Evolutionary conservation across 768 basidiomycete genomes (phyloP).

Genomic region (Tephrocybe rancida): DNA sequence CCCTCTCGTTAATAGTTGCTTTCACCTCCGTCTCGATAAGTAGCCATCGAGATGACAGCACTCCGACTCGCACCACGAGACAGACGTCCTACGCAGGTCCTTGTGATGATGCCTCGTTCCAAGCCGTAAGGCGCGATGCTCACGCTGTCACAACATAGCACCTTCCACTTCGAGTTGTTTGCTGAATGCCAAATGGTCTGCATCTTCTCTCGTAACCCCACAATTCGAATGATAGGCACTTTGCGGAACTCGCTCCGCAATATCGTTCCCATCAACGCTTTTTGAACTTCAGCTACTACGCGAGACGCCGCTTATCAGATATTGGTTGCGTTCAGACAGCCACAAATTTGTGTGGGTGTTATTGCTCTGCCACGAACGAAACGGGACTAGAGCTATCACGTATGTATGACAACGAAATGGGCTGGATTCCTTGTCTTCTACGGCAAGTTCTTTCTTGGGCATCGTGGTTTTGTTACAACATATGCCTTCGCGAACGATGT

Average conservation of each 20-base stretch:
- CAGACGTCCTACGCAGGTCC: slow-evolving; percentile 1
- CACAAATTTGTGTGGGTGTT: not conserved
- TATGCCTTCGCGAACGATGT: no score
- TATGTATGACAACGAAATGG: not conserved
- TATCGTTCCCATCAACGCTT: slow-evolving; percentile 13
- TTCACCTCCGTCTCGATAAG: not conserved
- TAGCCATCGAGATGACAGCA: not conserved
- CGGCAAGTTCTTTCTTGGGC: not conserved
- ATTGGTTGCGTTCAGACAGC: not conserved
- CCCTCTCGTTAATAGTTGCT: not conserved
- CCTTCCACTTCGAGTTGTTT: not conserved
- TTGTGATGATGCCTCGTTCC: not conserved
- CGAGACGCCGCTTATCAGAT: not conserved
- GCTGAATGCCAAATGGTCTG: no score
- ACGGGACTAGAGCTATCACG: not conserved
- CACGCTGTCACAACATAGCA: slow-evolving; percentile 11
- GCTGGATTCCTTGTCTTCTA: not conserved
- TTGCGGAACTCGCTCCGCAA: slow-evolving; percentile 8
- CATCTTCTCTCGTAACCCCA: slow-evolving; percentile 1
- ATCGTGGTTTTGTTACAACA: not conserved
- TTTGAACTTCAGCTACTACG: not conserved
- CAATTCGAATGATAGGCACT: slow-evolving; percentile 6
- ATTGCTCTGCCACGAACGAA: not conserved
- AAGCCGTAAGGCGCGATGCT: not conserved
- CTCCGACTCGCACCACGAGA: not conserved